Base-by-base conservation (phyloP, 1,284 basidiomycete species). In the Ustanciosporium gigantosporum region DNA sequence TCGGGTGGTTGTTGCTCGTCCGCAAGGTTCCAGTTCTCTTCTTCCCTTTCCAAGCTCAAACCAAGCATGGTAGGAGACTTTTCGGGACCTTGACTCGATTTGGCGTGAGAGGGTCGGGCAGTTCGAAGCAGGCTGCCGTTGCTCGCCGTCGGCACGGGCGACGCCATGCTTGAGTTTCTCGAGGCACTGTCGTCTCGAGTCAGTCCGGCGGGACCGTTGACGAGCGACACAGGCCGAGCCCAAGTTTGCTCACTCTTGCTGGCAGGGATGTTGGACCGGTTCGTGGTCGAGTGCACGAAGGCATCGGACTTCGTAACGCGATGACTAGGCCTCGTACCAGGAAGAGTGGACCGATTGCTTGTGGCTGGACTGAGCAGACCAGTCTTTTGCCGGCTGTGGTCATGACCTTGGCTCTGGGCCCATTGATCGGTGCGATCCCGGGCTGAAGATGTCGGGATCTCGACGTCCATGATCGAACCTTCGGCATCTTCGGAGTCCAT, bases 1-100 rank as follows among this genome's bases (percentile, higher is more conserved):
- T 35, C 32, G 9, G 32, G 38, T 7, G 39, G 39, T n/a, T 14
- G 21, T 34, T 55, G 41, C 46, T 68, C 61, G 27, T 68, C 61
- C 3, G 52, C 60, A n/a, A 68, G 47, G 32, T 39, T 57, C 61
- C 66, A 68, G 22, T 50, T 48, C 17, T 43, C 22, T n/a, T 61
- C 66, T 1, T 59, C 53, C 38, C 40, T 55, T 15, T 46, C 45
- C 35, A 61, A 36, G 21, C 53, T 46, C 15, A 64, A 35, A 6
- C 60, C 51, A 6, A 65, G 42, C 43, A 64, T 25, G 3, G 51
- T 57, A 2, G 60, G 60, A 22, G n/a, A n/a, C n/a, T n/a, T n/a
- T n/a, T n/a, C n/a, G n/a, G n/a, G n/a, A n/a, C n/a, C n/a, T n/a
- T n/a, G n/a, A n/a, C n/a, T n/a, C n/a, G n/a, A n/a, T n/a, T n/a